Evolutionary conservation across 2,329 filamentous ascomycete species (phyloP).

Genomic region (Phoma sp.): DNA sequence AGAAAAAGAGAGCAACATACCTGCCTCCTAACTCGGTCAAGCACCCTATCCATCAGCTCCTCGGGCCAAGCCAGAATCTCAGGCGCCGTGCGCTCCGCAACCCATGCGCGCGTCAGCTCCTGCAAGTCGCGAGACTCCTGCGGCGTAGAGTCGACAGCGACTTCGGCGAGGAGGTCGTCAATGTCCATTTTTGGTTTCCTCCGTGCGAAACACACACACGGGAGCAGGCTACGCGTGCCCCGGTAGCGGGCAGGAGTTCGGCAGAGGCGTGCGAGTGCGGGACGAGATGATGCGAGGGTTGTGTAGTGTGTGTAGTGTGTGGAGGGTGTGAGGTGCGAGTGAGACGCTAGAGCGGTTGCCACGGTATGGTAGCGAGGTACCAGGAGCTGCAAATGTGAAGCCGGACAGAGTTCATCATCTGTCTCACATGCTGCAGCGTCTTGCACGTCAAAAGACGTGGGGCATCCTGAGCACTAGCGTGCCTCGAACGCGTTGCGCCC

Average conservation of each 20-base stretch:
- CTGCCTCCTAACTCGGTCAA: constrained; percentile 59
- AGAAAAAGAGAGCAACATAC: constrained; percentile 27
- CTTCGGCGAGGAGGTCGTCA: constrained; percentile 60
- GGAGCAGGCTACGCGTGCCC: neutral
- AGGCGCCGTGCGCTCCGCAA: constrained; percentile 87
- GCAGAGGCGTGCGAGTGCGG: neutral
- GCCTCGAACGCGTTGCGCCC: constrained; percentile 10
- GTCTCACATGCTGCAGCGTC: constrained; percentile 12
- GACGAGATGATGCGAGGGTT: neutral
- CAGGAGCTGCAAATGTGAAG: constrained; percentile 1
- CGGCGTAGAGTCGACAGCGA: constrained; percentile 55
- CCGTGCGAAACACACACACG: neutral
- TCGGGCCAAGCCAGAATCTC: constrained; percentile 84
- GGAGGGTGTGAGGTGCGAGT: neutral
- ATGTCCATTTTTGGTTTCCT: constrained; percentile 51
- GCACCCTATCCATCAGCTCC: constrained; percentile 80
- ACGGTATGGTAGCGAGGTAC: neutral
- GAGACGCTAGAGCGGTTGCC: neutral
- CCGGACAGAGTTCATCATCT: constrained; percentile 2
- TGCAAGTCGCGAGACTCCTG: constrained; percentile 78
- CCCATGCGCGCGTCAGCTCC: constrained; percentile 87
- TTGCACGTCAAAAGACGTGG: constrained; percentile 13
- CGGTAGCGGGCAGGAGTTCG: neutral
- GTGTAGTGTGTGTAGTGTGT: neutral
- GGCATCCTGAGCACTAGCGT: constrained; percentile 6